Evolutionary conservation across 176 grass and related monocot genomes (phyloP).

Genomic region (Triticum timopheevii): DNA sequence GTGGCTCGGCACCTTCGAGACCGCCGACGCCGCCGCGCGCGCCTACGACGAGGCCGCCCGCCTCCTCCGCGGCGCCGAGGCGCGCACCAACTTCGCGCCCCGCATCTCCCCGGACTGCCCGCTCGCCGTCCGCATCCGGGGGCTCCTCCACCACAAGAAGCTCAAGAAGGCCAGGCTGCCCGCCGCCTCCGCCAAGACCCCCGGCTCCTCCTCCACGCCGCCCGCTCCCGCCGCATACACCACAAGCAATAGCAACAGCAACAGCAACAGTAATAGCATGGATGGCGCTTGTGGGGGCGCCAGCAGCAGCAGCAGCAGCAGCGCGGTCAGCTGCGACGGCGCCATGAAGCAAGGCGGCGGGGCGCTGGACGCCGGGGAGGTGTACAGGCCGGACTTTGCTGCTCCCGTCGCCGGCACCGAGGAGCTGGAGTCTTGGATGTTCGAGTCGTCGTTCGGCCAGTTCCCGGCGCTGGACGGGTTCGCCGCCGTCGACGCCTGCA

Average conservation of each 20-base stretch:
- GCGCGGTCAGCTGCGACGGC: conserved; percentile 13
- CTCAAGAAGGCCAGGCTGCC: conserved; percentile 51
- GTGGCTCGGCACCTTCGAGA: conserved; percentile 97
- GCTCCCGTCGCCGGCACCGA: background rate
- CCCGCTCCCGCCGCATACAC: background rate
- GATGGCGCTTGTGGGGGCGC: background rate
- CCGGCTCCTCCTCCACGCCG: background rate
- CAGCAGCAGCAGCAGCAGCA: conserved; percentile 22
- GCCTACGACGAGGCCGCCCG: conserved; percentile 94
- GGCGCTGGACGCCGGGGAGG: conserved; percentile 38
- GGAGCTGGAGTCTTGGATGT: conserved; percentile 61
- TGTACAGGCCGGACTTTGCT: conserved; percentile 48
- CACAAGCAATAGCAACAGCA: background rate
- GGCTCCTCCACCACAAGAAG: conserved; percentile 80
- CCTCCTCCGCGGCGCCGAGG: conserved; percentile 79
- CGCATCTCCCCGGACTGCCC: conserved; percentile 55
- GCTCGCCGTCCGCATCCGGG: conserved; percentile 68
- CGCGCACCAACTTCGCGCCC: conserved; percentile 76
- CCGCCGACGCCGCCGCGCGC: conserved; percentile 82
- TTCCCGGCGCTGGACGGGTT: conserved; percentile 50
- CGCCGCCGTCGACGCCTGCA: conserved; percentile 33
- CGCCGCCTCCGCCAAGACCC: background rate
- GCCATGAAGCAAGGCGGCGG: conserved; percentile 28
- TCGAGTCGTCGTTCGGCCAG: conserved; percentile 52
- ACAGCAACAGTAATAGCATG: conserved; percentile 8